These are phyloP conservation scores for Rhododendron griersonianum DNA, from an alignment of 148 eudicot species.

Conservation along the genomic window DNA sequence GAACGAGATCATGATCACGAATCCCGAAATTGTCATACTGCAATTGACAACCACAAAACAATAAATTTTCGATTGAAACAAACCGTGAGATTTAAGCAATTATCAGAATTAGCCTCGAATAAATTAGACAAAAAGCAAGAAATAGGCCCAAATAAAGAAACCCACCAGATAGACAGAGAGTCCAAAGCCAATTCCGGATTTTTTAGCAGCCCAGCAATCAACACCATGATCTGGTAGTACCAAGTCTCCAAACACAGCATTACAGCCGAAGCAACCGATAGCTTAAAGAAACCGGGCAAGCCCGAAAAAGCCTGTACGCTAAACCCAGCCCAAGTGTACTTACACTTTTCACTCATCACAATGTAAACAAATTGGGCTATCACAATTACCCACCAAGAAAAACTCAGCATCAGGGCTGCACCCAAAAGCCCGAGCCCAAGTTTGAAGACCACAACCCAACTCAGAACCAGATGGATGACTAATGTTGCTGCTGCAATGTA, in stretches of 20 bases:
- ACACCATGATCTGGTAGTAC: conserved; percentile 20
- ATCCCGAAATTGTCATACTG: conserved; percentile 21
- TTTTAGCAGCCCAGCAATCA: conserved; percentile 26
- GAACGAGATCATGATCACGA: conserved; percentile 17
- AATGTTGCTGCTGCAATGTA: conserved; percentile 11
- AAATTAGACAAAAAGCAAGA: neutral
- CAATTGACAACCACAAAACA: neutral
- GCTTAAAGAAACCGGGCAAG: conserved; percentile 18
- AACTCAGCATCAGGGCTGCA: conserved; percentile 13
- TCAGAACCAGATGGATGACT: conserved; percentile 10
- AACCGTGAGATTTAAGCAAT: neutral
- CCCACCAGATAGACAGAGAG: conserved; percentile 27
- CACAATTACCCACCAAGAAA: conserved; percentile 27
- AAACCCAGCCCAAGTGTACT: conserved; percentile 26
- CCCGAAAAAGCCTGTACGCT: conserved; percentile 20
- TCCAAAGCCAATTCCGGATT: conserved; percentile 23
- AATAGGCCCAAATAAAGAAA: neutral
- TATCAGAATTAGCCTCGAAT: too few species aligned
- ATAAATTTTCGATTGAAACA: neutral
- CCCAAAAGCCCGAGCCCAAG: conserved; percentile 23
- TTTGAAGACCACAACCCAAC: conserved; percentile 14
- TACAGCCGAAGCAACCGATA: conserved; percentile 29
- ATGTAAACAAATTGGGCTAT: conserved; percentile 24
- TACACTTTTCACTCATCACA: conserved; percentile 15
- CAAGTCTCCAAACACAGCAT: conserved; percentile 35